Evolutionary conservation across 2,329 filamentous ascomycete species (phyloP).

Genomic region (Pestalotiopsis sp.): DNA sequence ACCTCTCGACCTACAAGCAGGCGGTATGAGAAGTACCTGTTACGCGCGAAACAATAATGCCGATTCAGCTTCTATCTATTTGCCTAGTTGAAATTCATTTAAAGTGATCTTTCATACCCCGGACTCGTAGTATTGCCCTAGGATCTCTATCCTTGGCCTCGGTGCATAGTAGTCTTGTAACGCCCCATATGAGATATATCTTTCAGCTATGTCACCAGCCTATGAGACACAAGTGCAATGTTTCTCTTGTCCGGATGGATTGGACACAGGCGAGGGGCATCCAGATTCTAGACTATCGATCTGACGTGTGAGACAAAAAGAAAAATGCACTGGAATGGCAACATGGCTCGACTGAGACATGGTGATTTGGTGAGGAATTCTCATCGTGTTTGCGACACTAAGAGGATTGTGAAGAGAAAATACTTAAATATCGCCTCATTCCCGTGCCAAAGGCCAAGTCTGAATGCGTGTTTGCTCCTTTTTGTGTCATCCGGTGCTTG

Average conservation of each 20-base stretch:
- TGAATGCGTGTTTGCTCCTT: background rate
- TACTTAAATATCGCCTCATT: background rate
- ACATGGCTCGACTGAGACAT: background rate
- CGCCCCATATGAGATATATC: background rate
- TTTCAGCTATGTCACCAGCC: background rate
- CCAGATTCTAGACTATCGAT: background rate
- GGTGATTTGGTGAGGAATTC: background rate
- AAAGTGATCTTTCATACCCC: background rate
- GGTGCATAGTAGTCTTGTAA: background rate
- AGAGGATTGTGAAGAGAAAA: background rate
- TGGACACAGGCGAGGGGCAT: background rate
- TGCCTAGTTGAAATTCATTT: too few species aligned
- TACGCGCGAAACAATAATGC: too few species aligned
- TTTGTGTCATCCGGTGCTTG: background rate
- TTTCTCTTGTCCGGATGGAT: background rate
- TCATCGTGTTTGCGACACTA: background rate
- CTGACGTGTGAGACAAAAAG: background rate
- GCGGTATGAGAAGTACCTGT: too few species aligned
- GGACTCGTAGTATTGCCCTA: background rate
- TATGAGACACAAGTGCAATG: background rate
- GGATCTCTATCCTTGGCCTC: background rate
- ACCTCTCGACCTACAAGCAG: too few species aligned
- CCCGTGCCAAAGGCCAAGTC: background rate
- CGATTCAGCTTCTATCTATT: too few species aligned
- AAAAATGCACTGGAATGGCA: background rate